Conservation (phyloP, 306 rosid genomes). For the Begonia masoniana region DNA sequence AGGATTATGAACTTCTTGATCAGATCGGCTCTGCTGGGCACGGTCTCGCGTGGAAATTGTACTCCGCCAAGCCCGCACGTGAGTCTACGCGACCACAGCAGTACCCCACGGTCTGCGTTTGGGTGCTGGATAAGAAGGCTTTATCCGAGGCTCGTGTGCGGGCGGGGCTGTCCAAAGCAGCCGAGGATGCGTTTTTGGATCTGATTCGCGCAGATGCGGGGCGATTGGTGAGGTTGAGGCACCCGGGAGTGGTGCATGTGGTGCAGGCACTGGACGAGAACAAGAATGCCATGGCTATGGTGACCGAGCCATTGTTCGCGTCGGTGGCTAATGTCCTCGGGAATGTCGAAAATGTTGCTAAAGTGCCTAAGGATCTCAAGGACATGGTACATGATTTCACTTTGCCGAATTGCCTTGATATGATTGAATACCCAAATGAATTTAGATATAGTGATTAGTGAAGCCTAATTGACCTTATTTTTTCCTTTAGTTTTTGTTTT, state of each 20-base stretch:
- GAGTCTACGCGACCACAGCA: conserved; percentile 73
- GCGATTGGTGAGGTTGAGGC: conserved; percentile 70
- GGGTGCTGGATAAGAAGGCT: conserved; percentile 77
- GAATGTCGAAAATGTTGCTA: conserved; percentile 43
- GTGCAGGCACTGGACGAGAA: conserved; percentile 94
- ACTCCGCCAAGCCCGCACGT: conserved; percentile 66
- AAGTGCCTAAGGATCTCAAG: conserved; percentile 72
- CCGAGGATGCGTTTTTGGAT: conserved; percentile 74
- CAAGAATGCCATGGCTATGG: conserved; percentile 97
- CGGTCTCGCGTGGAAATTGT: conserved; percentile 67
- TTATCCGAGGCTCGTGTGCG: conserved; percentile 62
- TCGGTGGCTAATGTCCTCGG: conserved; percentile 88
- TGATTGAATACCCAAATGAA: not conserved
- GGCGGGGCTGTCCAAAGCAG: conserved; percentile 60
- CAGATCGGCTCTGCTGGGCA: conserved; percentile 99
- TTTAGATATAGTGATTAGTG: not conserved
- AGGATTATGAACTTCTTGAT: conserved; percentile 77
- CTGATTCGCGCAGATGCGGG: conserved; percentile 73
- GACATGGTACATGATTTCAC: conserved; percentile 55
- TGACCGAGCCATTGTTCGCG: conserved; percentile 87
- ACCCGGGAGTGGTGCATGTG: conserved; percentile 89
- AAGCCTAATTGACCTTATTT: not conserved
- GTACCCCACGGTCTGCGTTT: conserved; percentile 79
- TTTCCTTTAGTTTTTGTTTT: too few relatives aligned
- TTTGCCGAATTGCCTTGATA: not conserved